Base-by-base conservation (phyloP, 495 filamentous ascomycete species). In the Elaphomyces granulatus region DNA sequence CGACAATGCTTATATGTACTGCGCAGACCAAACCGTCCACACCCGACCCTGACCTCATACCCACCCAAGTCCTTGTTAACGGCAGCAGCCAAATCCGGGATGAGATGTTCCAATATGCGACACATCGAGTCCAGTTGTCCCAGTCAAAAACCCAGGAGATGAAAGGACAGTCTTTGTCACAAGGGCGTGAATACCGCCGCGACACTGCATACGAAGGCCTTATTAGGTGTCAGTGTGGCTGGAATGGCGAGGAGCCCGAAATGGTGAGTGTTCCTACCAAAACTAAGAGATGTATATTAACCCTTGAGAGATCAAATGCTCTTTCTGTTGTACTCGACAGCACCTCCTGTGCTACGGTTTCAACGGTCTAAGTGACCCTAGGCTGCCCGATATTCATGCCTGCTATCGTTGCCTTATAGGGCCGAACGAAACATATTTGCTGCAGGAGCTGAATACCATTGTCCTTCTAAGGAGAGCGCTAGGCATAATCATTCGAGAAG, bases 261-360 rank as follows among this genome's bases (percentile, higher is more conserved):
- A 67, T 70, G 67, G 67, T 71, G 46, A 38, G 54, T 12, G 37
- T 14, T 8, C 4, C 16, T 21, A 2, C 8, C 10, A 15, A 42
- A 18, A 14, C 0, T 7, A 14, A 8, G 19, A 26, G 7, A 15
- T 26, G 18, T 21, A 35, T 8, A 44, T 45, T 48, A 36, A 51
- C 6, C 10, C 15, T 28, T 18, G 4, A 19, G 15, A 71, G 68
- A 46, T 69, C 17, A 41, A 58, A 42, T 74, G 70, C 41, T 40
- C 36, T 30, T 68, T 59, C 42, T 74, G 68, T 43, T 41, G 56
- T 23, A 66, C 53, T 14, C 63, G 51, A 46, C 70, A 74, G 42
- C 70, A 74, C 45, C 31, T 53, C 32, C 48, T 61, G 12, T 74
- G 68, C 49, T 74, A 72, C 43, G 70, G 70, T 10, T 69, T 43